Evolutionary conservation across 352 stramenopile species (phyloP).

Genomic region (Aphanomyces euteiches): DNA sequence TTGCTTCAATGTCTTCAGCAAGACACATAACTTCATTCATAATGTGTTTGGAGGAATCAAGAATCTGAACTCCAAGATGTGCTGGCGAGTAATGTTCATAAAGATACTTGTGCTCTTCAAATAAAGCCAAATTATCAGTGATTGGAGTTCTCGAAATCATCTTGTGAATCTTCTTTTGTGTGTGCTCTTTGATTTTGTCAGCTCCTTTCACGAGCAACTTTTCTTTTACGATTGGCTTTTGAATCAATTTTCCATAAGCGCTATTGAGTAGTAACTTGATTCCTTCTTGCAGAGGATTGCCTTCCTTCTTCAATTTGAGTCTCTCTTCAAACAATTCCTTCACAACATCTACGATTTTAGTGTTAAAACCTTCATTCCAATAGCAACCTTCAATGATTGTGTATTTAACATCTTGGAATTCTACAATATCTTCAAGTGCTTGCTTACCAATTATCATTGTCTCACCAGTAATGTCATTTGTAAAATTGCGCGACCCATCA

Average conservation of each 20-base stretch:
- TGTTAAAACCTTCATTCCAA: slow-evolving; percentile 31
- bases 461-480: slow-evolving; percentile 27
- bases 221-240: slow-evolving; percentile 30
- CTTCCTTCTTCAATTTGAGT: slow-evolving; percentile 22
- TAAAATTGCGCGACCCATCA: slow-evolving; percentile 25
- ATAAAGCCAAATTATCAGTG: slow-evolving; percentile 27
- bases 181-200: slow-evolving; percentile 26
- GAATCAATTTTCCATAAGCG: slow-evolving; percentile 27
- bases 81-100: slow-evolving; percentile 21
- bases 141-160: slow-evolving; percentile 29
- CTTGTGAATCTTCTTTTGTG: slow-evolving; percentile 28
- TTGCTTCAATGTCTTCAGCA: slow-evolving; percentile 26
- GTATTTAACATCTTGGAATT: slow-evolving; percentile 28
- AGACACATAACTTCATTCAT: slow-evolving; percentile 33
- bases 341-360: slow-evolving; percentile 20
- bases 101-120: slow-evolving; percentile 31
- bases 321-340: slow-evolving; percentile 24
- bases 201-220: slow-evolving; percentile 25
- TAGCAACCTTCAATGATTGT: slow-evolving; percentile 26
- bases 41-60: slow-evolving; percentile 28
- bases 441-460: slow-evolving; percentile 17
- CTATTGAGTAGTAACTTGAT: slow-evolving; percentile 29
- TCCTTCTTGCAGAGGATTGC: slow-evolving; percentile 28
- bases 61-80: slow-evolving; percentile 29
- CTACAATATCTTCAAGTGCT: slow-evolving; percentile 31